phyloP scores from a whole-genome alignment of 495 filamentous ascomycete species.

The Xylaria nigripes region DNA sequence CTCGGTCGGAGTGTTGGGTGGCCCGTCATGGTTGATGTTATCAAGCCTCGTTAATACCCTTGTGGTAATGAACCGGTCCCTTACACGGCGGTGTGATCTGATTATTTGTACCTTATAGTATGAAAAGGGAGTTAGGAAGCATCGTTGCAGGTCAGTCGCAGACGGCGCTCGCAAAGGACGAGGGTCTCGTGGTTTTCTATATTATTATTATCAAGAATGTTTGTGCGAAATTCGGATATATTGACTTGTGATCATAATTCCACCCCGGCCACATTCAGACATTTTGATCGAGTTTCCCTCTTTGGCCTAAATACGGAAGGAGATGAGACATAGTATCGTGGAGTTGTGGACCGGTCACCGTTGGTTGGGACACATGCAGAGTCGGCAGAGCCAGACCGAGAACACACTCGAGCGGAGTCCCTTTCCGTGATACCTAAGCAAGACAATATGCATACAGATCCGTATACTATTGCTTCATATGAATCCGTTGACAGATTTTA shows the following conservation, averaged over 20 bases:
- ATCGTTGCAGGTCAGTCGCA: background rate
- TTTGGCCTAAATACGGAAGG: conserved; percentile 7
- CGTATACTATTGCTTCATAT: too few relatives aligned
- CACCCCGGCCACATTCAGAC: background rate
- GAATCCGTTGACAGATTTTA: too few relatives aligned
- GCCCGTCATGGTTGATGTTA: background rate
- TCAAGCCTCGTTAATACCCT: background rate
- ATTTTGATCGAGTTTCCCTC: too few relatives aligned
- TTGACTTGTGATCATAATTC: background rate
- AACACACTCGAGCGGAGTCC: conserved; percentile 10
- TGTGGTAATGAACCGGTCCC: background rate
- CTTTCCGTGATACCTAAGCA: conserved; percentile 7
- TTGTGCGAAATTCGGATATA: conserved; percentile 1
- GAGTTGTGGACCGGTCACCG: background rate
- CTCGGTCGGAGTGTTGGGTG: conserved; percentile 4
- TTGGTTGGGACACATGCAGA: conserved; percentile 1
- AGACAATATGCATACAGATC: too few relatives aligned
- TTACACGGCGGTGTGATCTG: background rate
- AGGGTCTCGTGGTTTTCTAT: background rate
- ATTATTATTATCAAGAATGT: conserved; percentile 9
- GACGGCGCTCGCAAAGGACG: background rate
- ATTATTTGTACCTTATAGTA: background rate
- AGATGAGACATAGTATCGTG: background rate
- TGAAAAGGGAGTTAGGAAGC: background rate
- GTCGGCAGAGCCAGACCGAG: background rate